Evolutionary conservation across 2,329 filamentous ascomycete genomes (phyloP).

Genomic region (Lachnellula hyalina): DNA sequence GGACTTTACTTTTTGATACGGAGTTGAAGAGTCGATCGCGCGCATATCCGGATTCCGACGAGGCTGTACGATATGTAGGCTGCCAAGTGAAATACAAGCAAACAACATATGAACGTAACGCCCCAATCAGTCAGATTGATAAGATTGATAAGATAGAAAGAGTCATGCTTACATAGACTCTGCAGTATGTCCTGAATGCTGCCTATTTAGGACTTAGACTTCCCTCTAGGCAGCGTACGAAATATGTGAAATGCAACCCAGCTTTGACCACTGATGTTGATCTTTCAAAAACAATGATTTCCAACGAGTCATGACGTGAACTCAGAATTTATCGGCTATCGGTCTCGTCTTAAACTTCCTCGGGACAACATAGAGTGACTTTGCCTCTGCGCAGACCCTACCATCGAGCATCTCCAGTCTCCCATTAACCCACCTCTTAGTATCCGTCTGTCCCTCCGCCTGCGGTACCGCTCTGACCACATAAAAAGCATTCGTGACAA

Average conservation of each 20-base stretch:
- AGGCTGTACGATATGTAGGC: background rate
- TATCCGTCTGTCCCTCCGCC: constrained; percentile 34
- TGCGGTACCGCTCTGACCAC: constrained; percentile 49
- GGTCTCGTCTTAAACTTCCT: constrained; percentile 32
- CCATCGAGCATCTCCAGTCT: constrained; percentile 52
- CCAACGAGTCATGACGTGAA: background rate
- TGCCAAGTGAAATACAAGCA: background rate
- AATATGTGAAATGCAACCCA: too few species aligned
- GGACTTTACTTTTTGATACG: background rate
- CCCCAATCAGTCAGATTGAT: background rate
- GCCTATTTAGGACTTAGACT: too few species aligned
- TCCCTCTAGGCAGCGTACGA: too few species aligned
- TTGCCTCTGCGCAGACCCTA: constrained; percentile 52
- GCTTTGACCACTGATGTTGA: background rate
- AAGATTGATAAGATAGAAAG: background rate
- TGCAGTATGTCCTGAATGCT: background rate
- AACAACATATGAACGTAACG: too few species aligned
- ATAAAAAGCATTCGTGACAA: constrained; percentile 57
- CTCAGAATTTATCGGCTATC: constrained; percentile 13
- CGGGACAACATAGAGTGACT: constrained; percentile 54
- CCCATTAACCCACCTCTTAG: constrained; percentile 50
- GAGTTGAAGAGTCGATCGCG: background rate
- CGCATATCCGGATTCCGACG: background rate
- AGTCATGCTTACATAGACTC: background rate
- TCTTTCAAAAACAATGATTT: background rate